Percentiles rank a stretch among this genome's conserved stretches.
These are phyloP conservation scores for Neurospora sp. DNA, from an alignment of 495 filamentous ascomycete genomes.

Conservation along the genomic window DNA sequence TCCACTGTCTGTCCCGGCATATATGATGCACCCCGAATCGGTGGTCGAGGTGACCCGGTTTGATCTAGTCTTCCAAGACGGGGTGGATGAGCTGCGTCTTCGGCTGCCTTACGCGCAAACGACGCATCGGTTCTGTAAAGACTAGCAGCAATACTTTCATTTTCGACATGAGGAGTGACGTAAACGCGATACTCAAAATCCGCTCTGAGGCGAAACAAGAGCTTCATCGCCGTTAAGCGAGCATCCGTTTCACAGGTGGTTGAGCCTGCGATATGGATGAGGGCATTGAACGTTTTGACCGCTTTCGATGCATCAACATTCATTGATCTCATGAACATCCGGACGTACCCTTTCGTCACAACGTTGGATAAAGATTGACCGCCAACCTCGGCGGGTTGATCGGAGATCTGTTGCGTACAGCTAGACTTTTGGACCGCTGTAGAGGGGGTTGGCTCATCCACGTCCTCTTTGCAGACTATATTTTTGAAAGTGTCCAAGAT, in stretches of 20 bases:
- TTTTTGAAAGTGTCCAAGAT: conserved; percentile 39
- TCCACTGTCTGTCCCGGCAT: conserved; percentile 31
- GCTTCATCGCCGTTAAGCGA: conserved; percentile 69
- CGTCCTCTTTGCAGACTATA: conserved; percentile 32
- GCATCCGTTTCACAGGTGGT: conserved; percentile 51
- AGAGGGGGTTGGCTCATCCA: conserved; percentile 22
- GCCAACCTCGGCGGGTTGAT: conserved; percentile 13
- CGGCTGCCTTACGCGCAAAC: conserved; percentile 37
- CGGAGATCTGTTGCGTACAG: conserved; percentile 1
- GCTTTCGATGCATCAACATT: conserved; percentile 43
- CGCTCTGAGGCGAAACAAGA: conserved; percentile 75
- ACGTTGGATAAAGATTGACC: conserved; percentile 43
- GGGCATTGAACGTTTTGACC: conserved; percentile 37
- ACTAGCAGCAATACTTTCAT: conserved; percentile 57
- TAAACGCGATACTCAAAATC: conserved; percentile 66
- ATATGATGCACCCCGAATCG: conserved; percentile 36
- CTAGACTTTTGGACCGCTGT: conserved; percentile 16
- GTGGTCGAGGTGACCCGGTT: conserved; percentile 21
- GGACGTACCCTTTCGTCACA: conserved; percentile 44
- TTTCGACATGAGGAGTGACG: conserved; percentile 54
- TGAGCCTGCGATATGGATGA: conserved; percentile 50
- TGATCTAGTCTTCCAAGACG: conserved; percentile 29
- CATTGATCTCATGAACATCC: conserved; percentile 52
- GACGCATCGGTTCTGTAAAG: conserved; percentile 57
- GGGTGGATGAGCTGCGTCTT: conserved; percentile 34